Base-by-base conservation (phyloP, 2,329 filamentous ascomycete species). In the Phialemonium atrogriseum region DNA sequence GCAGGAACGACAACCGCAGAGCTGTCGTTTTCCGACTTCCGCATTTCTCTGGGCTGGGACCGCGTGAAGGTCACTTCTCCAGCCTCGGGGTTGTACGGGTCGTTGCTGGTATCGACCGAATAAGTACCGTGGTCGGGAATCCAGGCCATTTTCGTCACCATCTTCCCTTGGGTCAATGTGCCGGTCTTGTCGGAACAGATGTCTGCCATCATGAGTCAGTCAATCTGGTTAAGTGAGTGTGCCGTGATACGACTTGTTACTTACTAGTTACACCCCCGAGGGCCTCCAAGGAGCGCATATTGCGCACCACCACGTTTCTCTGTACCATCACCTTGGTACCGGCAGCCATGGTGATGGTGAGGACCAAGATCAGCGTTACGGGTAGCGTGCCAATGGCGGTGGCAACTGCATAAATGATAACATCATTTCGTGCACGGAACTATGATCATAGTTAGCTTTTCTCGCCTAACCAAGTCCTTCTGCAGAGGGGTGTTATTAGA, bases 151-250 rank as follows among this genome's bases (percentile, higher is more conserved):
- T 13, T 10, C 7, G 23, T n/a, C 7, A 24, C 7, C 73, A 79
- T 79, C 41, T 71, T 70, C 41, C 78, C 77, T 40, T 76, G 68
- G 0, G 75, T 80, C 14, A 80, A 56, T 1, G 76, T 80, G 4
- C 76, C 76, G 0, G 75, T 80, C 50, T 80, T 80, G 44, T 80
- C 76, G 1, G 73, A 78, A 47, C 75, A 79, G 29, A 80, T 67
- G 9, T 44, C 39, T 29, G 66, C n/a, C n/a, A n/a, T n/a, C n/a
- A n/a, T n/a, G n/a, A n/a, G n/a, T n/a, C n/a, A n/a, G n/a, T n/a
- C n/a, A n/a, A n/a, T n/a, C n/a, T n/a, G n/a, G n/a, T n/a, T n/a
- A n/a, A n/a, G n/a, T n/a, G n/a, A n/a, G n/a, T n/a, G n/a, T n/a
- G n/a, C n/a, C n/a, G n/a, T 71, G 20, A 73, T 12, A 13, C 23